Evolutionary conservation across 805 yeast species (phyloP).

Genomic region (Metschnikowia kunwiensis): DNA sequence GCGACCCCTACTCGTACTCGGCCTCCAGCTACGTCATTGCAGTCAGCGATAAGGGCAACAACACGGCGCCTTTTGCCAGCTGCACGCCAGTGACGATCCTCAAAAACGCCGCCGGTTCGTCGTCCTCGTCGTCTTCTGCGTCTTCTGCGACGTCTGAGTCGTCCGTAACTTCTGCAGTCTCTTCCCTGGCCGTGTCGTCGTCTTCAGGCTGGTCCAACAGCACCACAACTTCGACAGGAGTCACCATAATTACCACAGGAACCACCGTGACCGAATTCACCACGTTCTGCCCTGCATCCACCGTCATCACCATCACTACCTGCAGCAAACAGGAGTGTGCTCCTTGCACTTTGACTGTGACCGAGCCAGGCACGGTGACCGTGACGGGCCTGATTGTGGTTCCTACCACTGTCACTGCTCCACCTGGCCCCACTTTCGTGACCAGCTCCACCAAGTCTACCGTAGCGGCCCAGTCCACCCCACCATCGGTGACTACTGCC

Average conservation of each 20-base stretch:
- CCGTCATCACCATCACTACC: slow-evolving; percentile 33
- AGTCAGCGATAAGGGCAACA: slow-evolving; percentile 6
- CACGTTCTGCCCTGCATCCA: slow-evolving; percentile 16
- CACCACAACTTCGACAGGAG: not conserved
- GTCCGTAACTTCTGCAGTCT: not conserved
- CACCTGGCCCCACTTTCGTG: slow-evolving; percentile 14
- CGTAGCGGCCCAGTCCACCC: not conserved
- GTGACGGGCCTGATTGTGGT: slow-evolving; percentile 32
- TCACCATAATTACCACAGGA: slow-evolving; percentile 1
- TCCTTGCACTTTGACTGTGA: slow-evolving; percentile 27
- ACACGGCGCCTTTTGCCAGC: slow-evolving; percentile 9
- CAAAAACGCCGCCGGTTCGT: slow-evolving; percentile 20
- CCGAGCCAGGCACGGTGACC: slow-evolving; percentile 31
- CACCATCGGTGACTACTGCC: slow-evolving; percentile 2
- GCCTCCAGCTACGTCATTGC: slow-evolving; percentile 4
- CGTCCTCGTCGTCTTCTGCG: slow-evolving; percentile 2
- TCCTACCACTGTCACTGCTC: slow-evolving; percentile 27
- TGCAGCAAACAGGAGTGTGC: slow-evolving; percentile 29
- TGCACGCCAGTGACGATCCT: slow-evolving; percentile 10
- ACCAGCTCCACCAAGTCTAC: not conserved
- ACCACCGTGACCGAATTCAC: slow-evolving; percentile 6
- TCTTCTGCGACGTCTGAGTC: not conserved
- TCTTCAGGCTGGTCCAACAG: not conserved
- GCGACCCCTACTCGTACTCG: slow-evolving; percentile 16
- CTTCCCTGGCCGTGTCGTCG: too few species aligned